These are phyloP conservation scores for Paraurostyla sp. DNA, from an alignment of 73 alveolate genomes.

Conservation along the genomic window DNA sequence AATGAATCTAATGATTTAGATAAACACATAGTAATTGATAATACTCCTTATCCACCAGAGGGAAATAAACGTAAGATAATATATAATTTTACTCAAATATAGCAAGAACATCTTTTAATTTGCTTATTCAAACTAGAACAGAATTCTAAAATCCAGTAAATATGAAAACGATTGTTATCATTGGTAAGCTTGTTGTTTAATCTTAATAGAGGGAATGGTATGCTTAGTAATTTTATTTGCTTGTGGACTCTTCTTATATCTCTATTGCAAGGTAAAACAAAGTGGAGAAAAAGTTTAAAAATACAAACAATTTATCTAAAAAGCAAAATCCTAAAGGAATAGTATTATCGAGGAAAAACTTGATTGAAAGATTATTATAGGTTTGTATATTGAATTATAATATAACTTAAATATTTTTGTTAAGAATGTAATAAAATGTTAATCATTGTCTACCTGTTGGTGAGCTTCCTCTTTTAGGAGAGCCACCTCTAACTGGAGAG, in stretches of 20 bases:
- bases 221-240: conserved; percentile 6
- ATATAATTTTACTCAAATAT: not conserved
- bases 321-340: too few relatives aligned
- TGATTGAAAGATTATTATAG: too few relatives aligned
- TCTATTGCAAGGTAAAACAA: not conserved
- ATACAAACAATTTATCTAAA: too few relatives aligned
- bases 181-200: not conserved
- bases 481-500: conserved; percentile 59
- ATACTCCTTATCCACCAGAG: conserved; percentile 35
- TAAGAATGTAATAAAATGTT: not conserved
- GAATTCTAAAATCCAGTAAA: conserved; percentile 12
- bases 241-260: not conserved
- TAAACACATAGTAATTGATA: conserved; percentile 20
- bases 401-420: not conserved
- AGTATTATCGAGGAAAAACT: too few relatives aligned
- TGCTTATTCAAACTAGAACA: conserved; percentile 21
- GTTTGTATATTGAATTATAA: too few relatives aligned
- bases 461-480: conserved; percentile 33
- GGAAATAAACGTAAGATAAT: not conserved
- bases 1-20: conserved; percentile 2
- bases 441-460: conserved; percentile 32
- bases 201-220: conserved; percentile 10
- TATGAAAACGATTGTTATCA: not conserved
- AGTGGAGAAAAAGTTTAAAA: not conserved
- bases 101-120: not conserved